Base-by-base conservation (phyloP, 495 filamentous ascomycete genomes). In the Neurospora tetrasperma region DNA sequence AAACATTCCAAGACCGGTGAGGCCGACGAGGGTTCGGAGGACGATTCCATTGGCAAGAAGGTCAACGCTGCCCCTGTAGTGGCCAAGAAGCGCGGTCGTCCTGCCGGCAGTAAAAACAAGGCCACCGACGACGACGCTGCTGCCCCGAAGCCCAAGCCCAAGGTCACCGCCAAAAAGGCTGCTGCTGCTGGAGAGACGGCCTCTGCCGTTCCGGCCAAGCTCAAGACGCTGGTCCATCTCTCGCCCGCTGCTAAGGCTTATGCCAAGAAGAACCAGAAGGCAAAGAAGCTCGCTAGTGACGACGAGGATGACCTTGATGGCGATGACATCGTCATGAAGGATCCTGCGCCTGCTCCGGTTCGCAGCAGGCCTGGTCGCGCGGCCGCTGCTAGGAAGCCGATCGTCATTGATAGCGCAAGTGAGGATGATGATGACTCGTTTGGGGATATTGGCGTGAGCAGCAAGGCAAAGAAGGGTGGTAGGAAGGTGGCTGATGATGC, bases 161-260 rank as follows among this genome's bases (percentile, higher is more conserved):
- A 80, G 62, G 74, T 78, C 0, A 72, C 76, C 31, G 70, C 80
- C 6, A 77, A 77, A 72, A 86, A 85, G 76, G 69, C 69, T 16
- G 73, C 69, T 20, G 73, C 73, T 42, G 71, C 62, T 35, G 59
- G 59, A 31, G 77, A 76, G 70, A 73, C 73, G 27, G 71, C 75
- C 12, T 44, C 73, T 31, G 46, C 40, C 11, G 74, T 43, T 8
- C 59, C 70, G 9, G 23, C 72, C 12, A 75, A 82, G 69, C 73
- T 80, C 6, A 90, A 90, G 76, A 79, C 84, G 27, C 77, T 80
- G 9, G 74, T 81, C 6, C 35, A 42, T 44, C 83, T 93, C 18
- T 93, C 91, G 12, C 92, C 93, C 0, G 92, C 91, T 7, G 93
- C 92, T 14, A 96, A 95, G 79, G 91, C 90, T 0, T 95, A 96